Percentiles rank a stretch among this genome's conserved stretches.
phyloP scores from a whole-genome alignment of 2,329 filamentous ascomycete genomes.

The Alternaria postmessia region DNA sequence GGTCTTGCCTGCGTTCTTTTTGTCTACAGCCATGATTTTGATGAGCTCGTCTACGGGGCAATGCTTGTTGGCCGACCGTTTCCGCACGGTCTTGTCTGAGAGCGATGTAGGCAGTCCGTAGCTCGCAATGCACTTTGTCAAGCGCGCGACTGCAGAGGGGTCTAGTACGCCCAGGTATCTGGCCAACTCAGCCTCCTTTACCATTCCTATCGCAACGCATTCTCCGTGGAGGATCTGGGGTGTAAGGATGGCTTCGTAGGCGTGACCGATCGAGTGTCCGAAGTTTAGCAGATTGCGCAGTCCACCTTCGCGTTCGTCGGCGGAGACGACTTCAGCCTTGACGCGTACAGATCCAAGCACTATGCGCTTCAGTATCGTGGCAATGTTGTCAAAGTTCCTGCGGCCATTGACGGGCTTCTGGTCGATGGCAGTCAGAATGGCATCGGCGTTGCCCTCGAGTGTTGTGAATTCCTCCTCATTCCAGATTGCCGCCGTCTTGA shows the following conservation, averaged over 20 bases:
- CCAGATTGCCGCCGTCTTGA: slow-evolving; percentile 98
- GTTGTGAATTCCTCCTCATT: slow-evolving; percentile 85
- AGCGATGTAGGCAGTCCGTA: slow-evolving; percentile 89
- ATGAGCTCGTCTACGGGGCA: slow-evolving; percentile 88
- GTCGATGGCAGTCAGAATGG: slow-evolving; percentile 77
- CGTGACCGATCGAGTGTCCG: slow-evolving; percentile 97
- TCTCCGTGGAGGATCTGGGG: slow-evolving; percentile 96
- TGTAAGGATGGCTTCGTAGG: slow-evolving; percentile 92
- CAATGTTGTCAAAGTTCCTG: slow-evolving; percentile 73
- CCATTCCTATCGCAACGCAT: slow-evolving; percentile 96
- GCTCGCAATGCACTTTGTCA: slow-evolving; percentile 93
- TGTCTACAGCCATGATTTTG: slow-evolving; percentile 95
- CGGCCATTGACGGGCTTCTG: slow-evolving; percentile 64
- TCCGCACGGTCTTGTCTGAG: slow-evolving; percentile 81
- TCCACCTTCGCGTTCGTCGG: slow-evolving; percentile 92
- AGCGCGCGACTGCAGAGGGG: slow-evolving; percentile 84
- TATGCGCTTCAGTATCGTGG: slow-evolving; percentile 62
- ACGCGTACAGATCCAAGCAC: slow-evolving; percentile 90
- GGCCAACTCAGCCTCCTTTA: slow-evolving; percentile 94
- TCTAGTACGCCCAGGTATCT: slow-evolving; percentile 86
- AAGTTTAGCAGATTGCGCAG: slow-evolving; percentile 95
- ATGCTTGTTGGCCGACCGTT: slow-evolving; percentile 82
- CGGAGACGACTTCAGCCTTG: slow-evolving; percentile 93
- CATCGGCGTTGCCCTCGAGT: slow-evolving; percentile 80
- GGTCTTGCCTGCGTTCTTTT: slow-evolving; percentile 94